These are phyloP conservation scores for Dryas octopetala DNA, from an alignment of 306 rosid species.

Conservation along the genomic window DNA sequence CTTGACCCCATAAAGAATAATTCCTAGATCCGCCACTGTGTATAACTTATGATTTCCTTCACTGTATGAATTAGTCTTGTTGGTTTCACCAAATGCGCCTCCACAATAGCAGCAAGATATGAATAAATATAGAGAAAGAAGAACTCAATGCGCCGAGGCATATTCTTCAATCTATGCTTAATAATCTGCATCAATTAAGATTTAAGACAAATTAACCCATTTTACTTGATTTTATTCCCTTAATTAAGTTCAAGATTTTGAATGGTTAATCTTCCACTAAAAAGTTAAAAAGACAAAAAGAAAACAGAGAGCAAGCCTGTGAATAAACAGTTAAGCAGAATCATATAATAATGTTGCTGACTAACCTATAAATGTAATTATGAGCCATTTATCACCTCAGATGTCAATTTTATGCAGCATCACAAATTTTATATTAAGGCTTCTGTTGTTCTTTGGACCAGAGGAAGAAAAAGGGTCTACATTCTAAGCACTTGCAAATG, in stretches of 20 bases:
- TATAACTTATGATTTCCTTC: not conserved
- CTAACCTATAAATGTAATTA: too few species aligned
- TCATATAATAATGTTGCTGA: not conserved
- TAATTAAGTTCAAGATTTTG: not conserved
- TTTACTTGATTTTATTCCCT: not conserved
- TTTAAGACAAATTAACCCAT: not conserved
- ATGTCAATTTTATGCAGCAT: too few species aligned
- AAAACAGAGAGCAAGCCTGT: too few species aligned
- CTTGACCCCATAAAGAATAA: too few species aligned
- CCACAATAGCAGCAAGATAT: not conserved
- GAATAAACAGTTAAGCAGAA: too few species aligned
- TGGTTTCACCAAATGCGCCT: constrained; percentile 1
- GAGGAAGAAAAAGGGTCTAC: too few species aligned
- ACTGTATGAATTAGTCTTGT: not conserved
- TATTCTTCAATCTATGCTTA: not conserved
- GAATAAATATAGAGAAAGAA: not conserved
- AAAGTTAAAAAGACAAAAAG: not conserved
- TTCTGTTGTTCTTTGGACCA: too few species aligned
- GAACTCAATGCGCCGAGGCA: not conserved
- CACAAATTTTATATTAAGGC: too few species aligned
- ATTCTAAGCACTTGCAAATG: too few species aligned
- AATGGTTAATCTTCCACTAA: not conserved
- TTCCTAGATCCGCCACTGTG: too few species aligned
- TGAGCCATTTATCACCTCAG: too few species aligned
- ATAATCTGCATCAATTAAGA: not conserved